Evolutionary conservation across 2,329 filamentous ascomycete genomes (phyloP), one percentile per base, ranked within the genome.

Genomic region (Aureobasidium sp.): DNA sequence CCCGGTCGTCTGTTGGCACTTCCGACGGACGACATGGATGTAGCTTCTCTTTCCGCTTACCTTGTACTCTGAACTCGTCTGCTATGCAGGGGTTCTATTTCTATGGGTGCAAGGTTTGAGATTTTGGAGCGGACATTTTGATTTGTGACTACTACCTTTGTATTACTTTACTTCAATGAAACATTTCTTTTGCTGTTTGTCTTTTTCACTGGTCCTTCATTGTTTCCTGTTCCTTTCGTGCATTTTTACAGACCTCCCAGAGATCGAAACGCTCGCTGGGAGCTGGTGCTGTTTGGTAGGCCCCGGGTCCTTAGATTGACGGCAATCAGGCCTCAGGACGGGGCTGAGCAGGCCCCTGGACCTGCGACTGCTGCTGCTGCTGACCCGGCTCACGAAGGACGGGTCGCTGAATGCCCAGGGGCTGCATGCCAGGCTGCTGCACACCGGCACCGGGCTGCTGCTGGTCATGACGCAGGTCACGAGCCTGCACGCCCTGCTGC

Each of bases 21-120:
- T 57, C 53, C 39, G 53, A 57, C 53, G 53, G 27, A n/a, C 41
- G 27, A 44, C 51, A 55, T 55, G 53, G 36, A 41, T 46, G 53
- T 57, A 57, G 53, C 53, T 57, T 55, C 53, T 36, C 46, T 44
- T 23, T 57, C 53, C 53, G 39, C 29, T 57, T 57, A 29, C 53
- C 41, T 57, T 57, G 5, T 26, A 37, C 42, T 37, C 42, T 34
- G 42, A 26, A 32, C 55, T 48, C 55, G 55, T 48, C 55, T 58
- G 55, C 55, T 29, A 58, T 58, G 55, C 55, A 58, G 55, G 55
- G 23, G 55, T 26, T 58, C 41, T 42, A 47, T 46, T 9, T 47
- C 9, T 2, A 58, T 58, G 55, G 20, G 42, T 37, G 46, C n/a
- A 44, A 39, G 55, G 55, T 58, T 48, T 47, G 41, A 46, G 42